Base-by-base conservation (phyloP, 768 basidiomycete genomes). In the Flagelloscypha sp. region DNA sequence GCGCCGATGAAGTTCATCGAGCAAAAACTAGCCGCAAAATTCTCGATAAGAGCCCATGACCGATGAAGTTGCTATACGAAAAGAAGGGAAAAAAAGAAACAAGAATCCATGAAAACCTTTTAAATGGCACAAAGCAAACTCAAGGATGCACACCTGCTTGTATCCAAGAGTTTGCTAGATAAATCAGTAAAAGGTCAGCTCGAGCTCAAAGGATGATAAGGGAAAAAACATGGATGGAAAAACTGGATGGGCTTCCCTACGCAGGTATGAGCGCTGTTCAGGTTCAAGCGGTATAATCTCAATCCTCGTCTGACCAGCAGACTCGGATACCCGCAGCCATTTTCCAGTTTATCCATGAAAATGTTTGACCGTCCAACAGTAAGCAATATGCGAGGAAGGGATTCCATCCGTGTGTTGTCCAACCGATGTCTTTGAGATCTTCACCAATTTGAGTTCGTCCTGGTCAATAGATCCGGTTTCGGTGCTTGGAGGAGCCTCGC, bases 271-370 rank as follows among this genome's bases (percentile, higher is more conserved):
- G 76, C 84, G 71, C 86, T 88, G 82, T 73, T 86, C 89, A 92
- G 86, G 88, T 90, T 90, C 84, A 61, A 76, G 79, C 89, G 87
- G 88, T 92, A 76, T 92, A 41, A 84, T 92, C 89, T 93, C 88
- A 92, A 88, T 62, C 86, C 75, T 63, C 58, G 62, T 59, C 58
- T 59, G 54, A 36, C 55, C 57, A 44, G 35, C 59, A 61, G 57
- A 55, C 61, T 62, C 65, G 72, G 82, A 84, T 87, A 88, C 86
- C 86, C 86, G 86, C 81, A 89, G 85, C 85, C 84, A 69, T 59
- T 67, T 63, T 74, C 75, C 79, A 78, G 72, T 72, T 57, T 58
- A 64, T 68, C 67, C 74, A 73, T 66, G 68, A 57, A 66, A 58
- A 64, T 61, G 54, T 68, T 84, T 86, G 86, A 82, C 80, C 62